A percentile compares a stretch with the other conserved stretches of the same genome.
Evolutionary conservation across 2,329 filamentous ascomycete genomes (phyloP).

Genomic region (Teratosphaeria gauchensis): DNA sequence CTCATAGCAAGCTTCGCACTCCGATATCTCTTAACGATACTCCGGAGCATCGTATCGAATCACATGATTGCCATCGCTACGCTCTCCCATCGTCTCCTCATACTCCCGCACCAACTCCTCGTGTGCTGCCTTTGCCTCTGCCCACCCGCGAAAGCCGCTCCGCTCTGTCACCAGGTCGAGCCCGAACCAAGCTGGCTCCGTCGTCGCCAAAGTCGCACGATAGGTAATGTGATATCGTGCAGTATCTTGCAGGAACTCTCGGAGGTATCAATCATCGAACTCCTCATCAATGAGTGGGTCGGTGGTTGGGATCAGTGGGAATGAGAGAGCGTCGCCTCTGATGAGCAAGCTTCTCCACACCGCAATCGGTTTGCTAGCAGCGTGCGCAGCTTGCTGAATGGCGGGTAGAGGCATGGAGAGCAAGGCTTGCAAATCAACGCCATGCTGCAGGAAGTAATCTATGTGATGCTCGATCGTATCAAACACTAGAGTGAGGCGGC

Average conservation of each 20-base stretch:
- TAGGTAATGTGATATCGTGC: background rate
- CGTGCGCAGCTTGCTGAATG: background rate
- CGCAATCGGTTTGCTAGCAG: background rate
- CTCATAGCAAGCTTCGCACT: too few species aligned
- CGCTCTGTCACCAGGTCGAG: background rate
- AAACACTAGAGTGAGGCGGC: too few species aligned
- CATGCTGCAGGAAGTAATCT: background rate
- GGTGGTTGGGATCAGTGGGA: background rate
- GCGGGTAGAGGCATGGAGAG: background rate
- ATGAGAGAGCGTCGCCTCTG: background rate
- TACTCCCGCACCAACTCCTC: background rate
- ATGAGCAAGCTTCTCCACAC: background rate
- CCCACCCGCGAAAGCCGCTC: background rate
- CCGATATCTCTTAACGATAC: too few species aligned
- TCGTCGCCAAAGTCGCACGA: background rate
- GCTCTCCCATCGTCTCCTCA: background rate
- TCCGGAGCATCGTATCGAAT: too few species aligned
- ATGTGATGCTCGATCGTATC: too few species aligned
- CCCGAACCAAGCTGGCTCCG: background rate
- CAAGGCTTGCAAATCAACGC: background rate
- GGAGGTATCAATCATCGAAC: too few species aligned
- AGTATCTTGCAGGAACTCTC: background rate
- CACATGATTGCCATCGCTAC: too few species aligned
- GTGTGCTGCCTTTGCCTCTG: background rate
- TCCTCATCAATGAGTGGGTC: too few species aligned